Percentiles rank a stretch among this genome's conserved stretches.
phyloP scores from a whole-genome alignment of 129 eudicot genomes.

The Helichrysum umbraculigerum region DNA sequence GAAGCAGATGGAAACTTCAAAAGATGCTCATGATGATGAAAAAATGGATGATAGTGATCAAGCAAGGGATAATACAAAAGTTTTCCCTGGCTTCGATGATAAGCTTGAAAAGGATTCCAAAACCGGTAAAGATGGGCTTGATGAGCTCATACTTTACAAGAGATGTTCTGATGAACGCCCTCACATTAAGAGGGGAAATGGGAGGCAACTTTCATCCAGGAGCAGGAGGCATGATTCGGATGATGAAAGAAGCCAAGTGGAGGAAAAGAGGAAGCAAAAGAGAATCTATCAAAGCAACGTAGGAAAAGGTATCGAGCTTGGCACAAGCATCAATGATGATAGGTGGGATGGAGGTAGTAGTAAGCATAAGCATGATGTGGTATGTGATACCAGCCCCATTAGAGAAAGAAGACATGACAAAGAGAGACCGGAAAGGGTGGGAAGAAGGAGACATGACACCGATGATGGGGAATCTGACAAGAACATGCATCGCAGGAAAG shows the following conservation, averaged over 20 bases:
- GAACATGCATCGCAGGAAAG: conserved; percentile 8
- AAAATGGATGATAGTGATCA: conserved; percentile 38
- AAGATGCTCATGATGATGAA: conserved; percentile 72
- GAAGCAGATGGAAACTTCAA: conserved; percentile 80
- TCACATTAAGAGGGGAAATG: conserved; percentile 25
- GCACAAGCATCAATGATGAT: conserved; percentile 24
- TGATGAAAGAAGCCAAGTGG: conserved; percentile 26
- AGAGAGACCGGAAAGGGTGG: conserved; percentile 21
- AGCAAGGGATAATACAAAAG: conserved; percentile 10
- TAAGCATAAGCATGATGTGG: conserved; percentile 33
- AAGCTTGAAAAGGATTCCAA: conserved; percentile 35
- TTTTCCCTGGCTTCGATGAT: conserved; percentile 21
- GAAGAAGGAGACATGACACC: conserved; percentile 23
- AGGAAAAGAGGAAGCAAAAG: conserved; percentile 25
- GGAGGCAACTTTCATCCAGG: conserved; percentile 33
- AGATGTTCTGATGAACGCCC: conserved; percentile 37
- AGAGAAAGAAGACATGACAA: conserved; percentile 32
- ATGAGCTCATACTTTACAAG: conserved; percentile 26
- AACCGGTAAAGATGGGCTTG: conserved; percentile 32
- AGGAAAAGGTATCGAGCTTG: conserved; percentile 31
- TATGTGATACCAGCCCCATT: conserved; percentile 30
- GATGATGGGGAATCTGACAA: conserved; percentile 22
- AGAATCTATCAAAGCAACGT: conserved; percentile 28
- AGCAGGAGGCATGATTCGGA: conserved; percentile 54
- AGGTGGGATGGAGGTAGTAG: conserved; percentile 39